Evolutionary conservation across 2,329 filamentous ascomycete species (phyloP).

Genomic region (Sporothrix pseudoabietina): DNA sequence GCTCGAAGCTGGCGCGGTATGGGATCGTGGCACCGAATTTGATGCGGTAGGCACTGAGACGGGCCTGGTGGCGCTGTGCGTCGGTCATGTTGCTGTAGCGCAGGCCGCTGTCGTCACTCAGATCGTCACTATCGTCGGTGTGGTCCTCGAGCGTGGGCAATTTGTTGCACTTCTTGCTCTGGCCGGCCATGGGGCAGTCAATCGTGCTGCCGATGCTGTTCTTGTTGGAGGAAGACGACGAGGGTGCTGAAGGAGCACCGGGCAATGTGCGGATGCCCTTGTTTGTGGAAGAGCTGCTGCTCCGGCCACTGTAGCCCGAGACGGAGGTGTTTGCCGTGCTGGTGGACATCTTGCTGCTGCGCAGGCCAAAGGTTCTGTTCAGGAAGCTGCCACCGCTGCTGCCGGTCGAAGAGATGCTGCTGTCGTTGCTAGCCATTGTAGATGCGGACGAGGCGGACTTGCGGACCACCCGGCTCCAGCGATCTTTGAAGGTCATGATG

Average conservation of each 20-base stretch:
- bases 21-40: slow-evolving; percentile 46
- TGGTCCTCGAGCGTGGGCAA: slow-evolving; percentile 13
- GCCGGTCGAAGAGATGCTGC: slow-evolving; percentile 17
- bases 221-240: not conserved
- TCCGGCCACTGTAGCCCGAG: slow-evolving; percentile 12
- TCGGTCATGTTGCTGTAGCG: slow-evolving; percentile 23
- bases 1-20: slow-evolving; percentile 35
- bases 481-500: slow-evolving; percentile 35
- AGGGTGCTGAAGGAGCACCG: not conserved
- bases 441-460: slow-evolving; percentile 29
- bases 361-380: slow-evolving; percentile 30
- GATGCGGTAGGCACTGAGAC: slow-evolving; percentile 51
- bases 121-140: slow-evolving; percentile 28
- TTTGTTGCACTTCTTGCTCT: slow-evolving; percentile 25
- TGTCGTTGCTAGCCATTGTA: slow-evolving; percentile 19
- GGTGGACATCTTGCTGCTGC: slow-evolving; percentile 26
- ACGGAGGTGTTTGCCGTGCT: not conserved
- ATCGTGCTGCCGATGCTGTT: slow-evolving; percentile 7
- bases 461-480: slow-evolving; percentile 33
- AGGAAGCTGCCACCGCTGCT: slow-evolving; percentile 17
- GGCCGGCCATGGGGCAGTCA: slow-evolving; percentile 14
- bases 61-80: slow-evolving; percentile 50
- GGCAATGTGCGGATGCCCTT: not conserved
- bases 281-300: slow-evolving; percentile 1
- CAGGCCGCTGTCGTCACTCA: not conserved